Evolutionary conservation across 2,329 filamentous ascomycete species (phyloP), one percentile per base, ranked within the genome.

Genomic region (Colletotrichum cereale): DNA sequence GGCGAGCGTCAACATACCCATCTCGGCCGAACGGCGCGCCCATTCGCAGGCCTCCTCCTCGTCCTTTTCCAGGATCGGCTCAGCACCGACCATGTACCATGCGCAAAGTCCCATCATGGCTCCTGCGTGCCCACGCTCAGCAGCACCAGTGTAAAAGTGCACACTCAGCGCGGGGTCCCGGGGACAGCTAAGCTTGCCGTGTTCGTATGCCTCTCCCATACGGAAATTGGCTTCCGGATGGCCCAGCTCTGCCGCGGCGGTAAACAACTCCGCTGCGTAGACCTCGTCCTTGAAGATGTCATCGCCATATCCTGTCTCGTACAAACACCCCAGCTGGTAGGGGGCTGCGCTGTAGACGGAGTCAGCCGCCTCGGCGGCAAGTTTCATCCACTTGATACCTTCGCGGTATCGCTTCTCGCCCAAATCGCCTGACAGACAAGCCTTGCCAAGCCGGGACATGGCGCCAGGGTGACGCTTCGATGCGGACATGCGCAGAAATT

Each of bases 41-140:
- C 96, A 99, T 80, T 97, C 95, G 78, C 97, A 98, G 12, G 96
- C 96, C 81, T 99, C 96, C 75, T 92, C 92, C 80, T 98, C 96
- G 77, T 99, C 96, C 82, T 96, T 97, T 72, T 97, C 95, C 29
- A 99, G 84, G 18, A 98, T 90, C 0, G 95, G 95, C 75, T 95
- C 93, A 2, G 96, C 96, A 14, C 96, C 96, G 50, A 98, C 93
- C 87, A 98, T 93, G 81, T 98, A 99, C 96, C 96, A 99, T 14
- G 96, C 96, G 82, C 96, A 99, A 11, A 99, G 86, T 5, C 96
- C 96, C 95, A 99, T 97, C 95, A 98, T 98, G 58, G 95, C 96
- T 58, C 91, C 88, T 0, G 95, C 87, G 78, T 98, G 93, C 1
- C 94, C 94, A 56, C 88, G 87, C 78, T 97, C 93, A 2, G 96